Evolutionary conservation across 352 stramenopile species (phyloP).

Genomic region (Phytophthora ramorum): DNA sequence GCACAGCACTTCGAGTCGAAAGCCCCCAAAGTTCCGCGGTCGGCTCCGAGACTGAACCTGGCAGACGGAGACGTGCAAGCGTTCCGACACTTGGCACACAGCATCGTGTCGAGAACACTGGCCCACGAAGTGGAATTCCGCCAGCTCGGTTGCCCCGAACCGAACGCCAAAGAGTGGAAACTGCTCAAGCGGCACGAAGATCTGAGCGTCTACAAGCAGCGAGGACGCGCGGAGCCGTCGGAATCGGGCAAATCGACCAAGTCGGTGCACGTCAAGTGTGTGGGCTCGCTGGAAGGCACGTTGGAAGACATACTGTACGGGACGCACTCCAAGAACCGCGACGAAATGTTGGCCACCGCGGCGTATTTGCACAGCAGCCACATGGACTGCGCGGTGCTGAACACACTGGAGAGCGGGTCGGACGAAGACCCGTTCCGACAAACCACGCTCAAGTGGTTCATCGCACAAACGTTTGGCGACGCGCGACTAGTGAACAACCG

Average conservation of each 20-base stretch:
- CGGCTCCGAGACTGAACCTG: slow-evolving; percentile 27
- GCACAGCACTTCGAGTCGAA: slow-evolving; percentile 14
- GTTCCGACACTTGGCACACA: slow-evolving; percentile 41
- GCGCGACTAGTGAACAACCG: slow-evolving; percentile 58
- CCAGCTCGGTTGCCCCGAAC: slow-evolving; percentile 28
- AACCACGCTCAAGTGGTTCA: slow-evolving; percentile 60
- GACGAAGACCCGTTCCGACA: slow-evolving; percentile 56
- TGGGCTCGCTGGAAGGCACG: slow-evolving; percentile 51
- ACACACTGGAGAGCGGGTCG: slow-evolving; percentile 40
- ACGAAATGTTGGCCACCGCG: slow-evolving; percentile 49
- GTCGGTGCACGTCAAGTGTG: slow-evolving; percentile 45
- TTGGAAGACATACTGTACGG: slow-evolving; percentile 68
- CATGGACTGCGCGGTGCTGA: slow-evolving; percentile 57
- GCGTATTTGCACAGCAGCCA: slow-evolving; percentile 38
- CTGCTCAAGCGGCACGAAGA: slow-evolving; percentile 43
- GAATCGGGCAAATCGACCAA: slow-evolving; percentile 8
- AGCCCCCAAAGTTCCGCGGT: neutral
- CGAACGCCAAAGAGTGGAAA: slow-evolving; percentile 39
- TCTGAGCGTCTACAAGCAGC: slow-evolving; percentile 34
- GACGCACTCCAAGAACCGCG: slow-evolving; percentile 45
- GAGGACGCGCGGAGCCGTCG: neutral
- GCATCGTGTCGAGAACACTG: slow-evolving; percentile 51
- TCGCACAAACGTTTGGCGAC: slow-evolving; percentile 44
- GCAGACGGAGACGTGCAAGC: slow-evolving; percentile 33
- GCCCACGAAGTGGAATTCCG: slow-evolving; percentile 49